Percentiles rank a stretch among this genome's conserved stretches.
Evolutionary conservation across 2,329 filamentous ascomycete species (phyloP).

Genomic region (Fusarium kyushuense): DNA sequence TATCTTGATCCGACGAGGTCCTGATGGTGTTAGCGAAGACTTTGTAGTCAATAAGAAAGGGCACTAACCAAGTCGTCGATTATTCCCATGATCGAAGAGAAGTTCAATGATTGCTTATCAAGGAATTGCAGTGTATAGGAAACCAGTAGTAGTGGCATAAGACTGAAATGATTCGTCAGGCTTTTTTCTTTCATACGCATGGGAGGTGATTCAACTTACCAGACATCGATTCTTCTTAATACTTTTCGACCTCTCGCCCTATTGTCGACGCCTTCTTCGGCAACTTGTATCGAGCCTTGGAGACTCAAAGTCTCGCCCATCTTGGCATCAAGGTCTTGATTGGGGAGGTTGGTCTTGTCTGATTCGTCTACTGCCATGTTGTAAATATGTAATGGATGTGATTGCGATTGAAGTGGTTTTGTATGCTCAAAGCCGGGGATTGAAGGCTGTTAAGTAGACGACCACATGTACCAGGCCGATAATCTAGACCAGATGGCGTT

Average conservation of each 20-base stretch:
- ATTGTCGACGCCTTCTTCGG: slow-evolving; percentile 18
- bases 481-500: slow-evolving; percentile 2
- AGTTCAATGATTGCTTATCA: slow-evolving; percentile 44
- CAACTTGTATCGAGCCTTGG: slow-evolving; percentile 22
- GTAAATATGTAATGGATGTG: background rate
- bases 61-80: slow-evolving; percentile 35
- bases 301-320: slow-evolving; percentile 32
- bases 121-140: slow-evolving; percentile 45
- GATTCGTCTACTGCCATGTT: slow-evolving; percentile 20
- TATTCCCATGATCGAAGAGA: slow-evolving; percentile 44
- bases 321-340: slow-evolving; percentile 22
- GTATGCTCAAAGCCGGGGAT: background rate
- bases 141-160: slow-evolving; percentile 39
- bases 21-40: background rate
- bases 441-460: slow-evolving; percentile 14
- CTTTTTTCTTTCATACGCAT: too few species aligned
- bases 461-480: background rate
- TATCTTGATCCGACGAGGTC: slow-evolving; percentile 34
- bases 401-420: background rate
- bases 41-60: accelerated
- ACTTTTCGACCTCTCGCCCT: background rate
- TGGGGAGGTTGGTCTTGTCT: slow-evolving; percentile 6
- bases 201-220: slow-evolving; percentile 3
- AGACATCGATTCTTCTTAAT: slow-evolving; percentile 34
- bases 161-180: background rate